Evolutionary conservation across 345 rosid genomes (phyloP).

Genomic region (Camelina neglecta): DNA sequence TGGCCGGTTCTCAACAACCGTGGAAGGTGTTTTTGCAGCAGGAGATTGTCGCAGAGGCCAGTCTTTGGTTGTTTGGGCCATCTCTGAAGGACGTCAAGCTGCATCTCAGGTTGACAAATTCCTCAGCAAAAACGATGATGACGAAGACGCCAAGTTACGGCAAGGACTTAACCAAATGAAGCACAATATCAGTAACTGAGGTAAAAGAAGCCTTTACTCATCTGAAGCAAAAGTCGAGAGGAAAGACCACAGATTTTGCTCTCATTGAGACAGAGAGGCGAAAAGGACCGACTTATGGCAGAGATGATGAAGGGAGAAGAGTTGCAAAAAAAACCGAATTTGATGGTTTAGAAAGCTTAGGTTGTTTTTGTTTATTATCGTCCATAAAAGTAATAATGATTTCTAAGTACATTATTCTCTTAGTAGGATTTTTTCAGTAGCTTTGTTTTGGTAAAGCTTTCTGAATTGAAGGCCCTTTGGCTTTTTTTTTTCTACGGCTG

Average conservation of each 20-base stretch:
- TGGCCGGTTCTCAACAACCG: constrained; percentile 82
- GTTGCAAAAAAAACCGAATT: not conserved
- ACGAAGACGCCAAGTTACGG: constrained; percentile 32
- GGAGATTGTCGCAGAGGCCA: constrained; percentile 99
- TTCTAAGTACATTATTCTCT: constrained; percentile 13
- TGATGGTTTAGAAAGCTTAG: constrained; percentile 29
- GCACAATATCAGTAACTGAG: constrained; percentile 15
- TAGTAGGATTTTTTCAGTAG: constrained; percentile 27
- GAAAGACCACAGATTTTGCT: not conserved
- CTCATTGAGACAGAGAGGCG: not conserved
- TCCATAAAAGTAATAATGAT: constrained; percentile 21
- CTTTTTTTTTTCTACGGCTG: constrained; percentile 20
- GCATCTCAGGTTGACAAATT: constrained; percentile 87
- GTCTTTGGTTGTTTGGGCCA: constrained; percentile 98
- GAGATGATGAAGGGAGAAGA: not conserved
- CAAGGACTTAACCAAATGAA: constrained; percentile 47
- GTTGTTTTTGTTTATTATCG: constrained; percentile 23
- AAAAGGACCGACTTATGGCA: constrained; percentile 5
- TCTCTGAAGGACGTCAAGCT: constrained; percentile 96
- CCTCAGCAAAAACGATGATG: constrained; percentile 51
- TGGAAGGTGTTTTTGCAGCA: constrained; percentile 92
- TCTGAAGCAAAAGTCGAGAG: constrained; percentile 40
- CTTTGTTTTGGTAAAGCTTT: constrained; percentile 32
- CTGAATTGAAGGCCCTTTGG: constrained; percentile 27
- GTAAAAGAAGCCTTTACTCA: not conserved